phyloP scores from a whole-genome alignment of 441 rosid genomes.

The Biscutella laevigata region DNA sequence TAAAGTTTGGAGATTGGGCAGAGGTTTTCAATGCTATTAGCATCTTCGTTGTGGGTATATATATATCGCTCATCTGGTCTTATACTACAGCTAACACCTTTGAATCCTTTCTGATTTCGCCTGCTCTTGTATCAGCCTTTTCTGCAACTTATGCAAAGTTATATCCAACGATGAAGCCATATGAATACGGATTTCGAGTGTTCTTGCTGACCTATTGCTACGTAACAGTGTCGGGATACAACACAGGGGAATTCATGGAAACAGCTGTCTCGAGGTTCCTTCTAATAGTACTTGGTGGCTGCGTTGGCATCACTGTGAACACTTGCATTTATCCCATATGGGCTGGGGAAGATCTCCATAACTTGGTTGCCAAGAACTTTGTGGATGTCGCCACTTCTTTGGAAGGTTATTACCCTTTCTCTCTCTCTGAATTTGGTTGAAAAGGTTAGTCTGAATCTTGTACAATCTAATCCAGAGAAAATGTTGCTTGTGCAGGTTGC shows the following conservation, averaged over 20 bases:
- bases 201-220: constrained; percentile 61
- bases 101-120: background rate
- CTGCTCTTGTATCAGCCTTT: constrained; percentile 35
- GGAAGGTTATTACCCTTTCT: constrained; percentile 42
- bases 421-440: background rate
- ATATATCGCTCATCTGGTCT: background rate
- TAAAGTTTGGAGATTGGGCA: constrained; percentile 40
- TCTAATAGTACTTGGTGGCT: constrained; percentile 53
- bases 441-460: background rate
- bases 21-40: constrained; percentile 41
- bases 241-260: constrained; percentile 52
- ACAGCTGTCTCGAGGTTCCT: constrained; percentile 55
- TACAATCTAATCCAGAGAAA: constrained; percentile 7
- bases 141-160: constrained; percentile 42
- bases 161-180: constrained; percentile 64
- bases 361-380: constrained; percentile 53
- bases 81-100: background rate
- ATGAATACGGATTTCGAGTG: constrained; percentile 66
- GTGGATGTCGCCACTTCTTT: constrained; percentile 58
- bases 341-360: constrained; percentile 76
- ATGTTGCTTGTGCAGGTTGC: constrained; percentile 39
- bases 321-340: constrained; percentile 65
- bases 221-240: constrained; percentile 54
- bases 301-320: constrained; percentile 42
- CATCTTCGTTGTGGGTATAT: constrained; percentile 46